Evolutionary conservation across 306 rosid genomes (phyloP).

Genomic region (Prunus mume): DNA sequence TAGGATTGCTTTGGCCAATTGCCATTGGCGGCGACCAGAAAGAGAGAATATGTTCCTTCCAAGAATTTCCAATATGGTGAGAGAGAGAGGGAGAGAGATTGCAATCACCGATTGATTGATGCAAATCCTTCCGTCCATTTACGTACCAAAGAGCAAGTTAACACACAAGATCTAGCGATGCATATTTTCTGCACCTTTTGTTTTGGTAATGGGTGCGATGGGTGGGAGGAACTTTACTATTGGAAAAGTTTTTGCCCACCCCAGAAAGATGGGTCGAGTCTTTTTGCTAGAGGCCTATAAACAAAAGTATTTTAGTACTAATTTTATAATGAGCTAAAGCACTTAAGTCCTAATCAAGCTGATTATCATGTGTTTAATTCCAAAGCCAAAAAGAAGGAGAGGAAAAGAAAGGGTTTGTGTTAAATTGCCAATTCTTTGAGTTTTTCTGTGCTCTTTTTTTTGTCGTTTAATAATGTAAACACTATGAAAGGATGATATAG

Average conservation of each 20-base stretch:
- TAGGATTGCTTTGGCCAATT: constrained; percentile 9
- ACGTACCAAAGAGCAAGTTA: constrained; percentile 11
- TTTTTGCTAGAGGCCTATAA: not conserved
- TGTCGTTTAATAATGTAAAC: not conserved
- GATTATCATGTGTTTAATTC: not conserved
- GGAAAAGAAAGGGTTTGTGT: not conserved
- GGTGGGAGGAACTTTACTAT: not conserved
- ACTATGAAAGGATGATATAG: not conserved
- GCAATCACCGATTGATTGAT: constrained; percentile 26
- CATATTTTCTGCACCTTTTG: not conserved
- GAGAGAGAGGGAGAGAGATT: constrained; percentile 18
- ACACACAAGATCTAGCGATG: not conserved
- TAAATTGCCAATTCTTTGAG: not conserved
- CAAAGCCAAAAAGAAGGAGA: constrained; percentile 1
- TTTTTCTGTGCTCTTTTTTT: not conserved
- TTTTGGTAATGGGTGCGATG: not conserved
- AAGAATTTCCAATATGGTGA: not conserved
- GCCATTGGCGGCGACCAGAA: constrained; percentile 12
- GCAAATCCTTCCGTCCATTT: constrained; percentile 33
- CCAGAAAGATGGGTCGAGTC: constrained; percentile 15
- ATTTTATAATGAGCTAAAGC: not conserved
- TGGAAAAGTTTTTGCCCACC: constrained; percentile 20
- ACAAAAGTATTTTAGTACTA: not conserved
- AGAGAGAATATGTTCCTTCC: constrained; percentile 51
- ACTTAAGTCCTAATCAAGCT: constrained; percentile 8